Conservation (phyloP, 148 eudicot genomes). For the Chenopodium album region DNA sequence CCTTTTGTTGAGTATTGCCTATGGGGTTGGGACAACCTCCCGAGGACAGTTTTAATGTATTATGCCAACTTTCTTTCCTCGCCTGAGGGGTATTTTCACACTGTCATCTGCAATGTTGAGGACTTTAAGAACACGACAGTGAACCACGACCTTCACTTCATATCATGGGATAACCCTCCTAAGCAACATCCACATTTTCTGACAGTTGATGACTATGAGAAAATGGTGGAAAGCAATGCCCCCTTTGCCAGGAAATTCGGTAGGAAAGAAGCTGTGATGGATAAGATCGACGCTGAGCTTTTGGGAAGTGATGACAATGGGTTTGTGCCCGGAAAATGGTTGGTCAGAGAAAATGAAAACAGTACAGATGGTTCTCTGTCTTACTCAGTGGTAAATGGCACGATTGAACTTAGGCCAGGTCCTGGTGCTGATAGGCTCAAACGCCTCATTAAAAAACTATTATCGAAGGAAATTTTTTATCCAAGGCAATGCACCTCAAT, state of each 20-base stretch:
- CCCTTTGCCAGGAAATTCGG: constrained; percentile 75
- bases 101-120: constrained; percentile 68
- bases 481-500: constrained; percentile 50
- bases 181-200: constrained; percentile 77
- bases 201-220: constrained; percentile 42
- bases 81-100: constrained; percentile 78
- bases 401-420: constrained; percentile 48
- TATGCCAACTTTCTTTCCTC: constrained; percentile 72
- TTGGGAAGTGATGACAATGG: constrained; percentile 42
- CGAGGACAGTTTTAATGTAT: constrained; percentile 62
- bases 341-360: constrained; percentile 20
- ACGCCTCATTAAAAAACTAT: constrained; percentile 44
- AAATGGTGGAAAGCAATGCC: constrained; percentile 57
- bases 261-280: constrained; percentile 39
- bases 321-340: constrained; percentile 65
- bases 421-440: constrained; percentile 56
- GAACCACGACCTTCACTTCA: constrained; percentile 72
- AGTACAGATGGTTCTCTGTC: constrained; percentile 18
- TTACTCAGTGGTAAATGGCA: constrained; percentile 29
- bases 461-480: constrained; percentile 47
- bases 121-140: constrained; percentile 68
- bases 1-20: constrained; percentile 65
- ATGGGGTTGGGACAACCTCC: constrained; percentile 80
- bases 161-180: constrained; percentile 79
- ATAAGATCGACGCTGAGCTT: constrained; percentile 63